Evolutionary conservation across 306 rosid genomes (phyloP).

Genomic region (Casuarina equisetifolia): DNA sequence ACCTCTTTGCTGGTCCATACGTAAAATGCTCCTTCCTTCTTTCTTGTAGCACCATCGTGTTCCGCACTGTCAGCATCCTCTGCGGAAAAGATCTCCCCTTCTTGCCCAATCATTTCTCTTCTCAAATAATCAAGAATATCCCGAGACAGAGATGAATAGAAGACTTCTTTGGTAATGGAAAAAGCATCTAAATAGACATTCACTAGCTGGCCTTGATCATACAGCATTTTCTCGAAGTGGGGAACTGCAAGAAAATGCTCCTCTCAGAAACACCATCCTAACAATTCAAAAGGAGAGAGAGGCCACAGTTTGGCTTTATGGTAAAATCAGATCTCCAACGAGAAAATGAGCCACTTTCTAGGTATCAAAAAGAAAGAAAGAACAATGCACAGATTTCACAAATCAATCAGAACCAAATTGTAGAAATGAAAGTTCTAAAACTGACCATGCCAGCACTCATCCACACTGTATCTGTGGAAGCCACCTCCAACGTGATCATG

Average conservation of each 20-base stretch:
- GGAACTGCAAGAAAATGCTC: conserved; percentile 67
- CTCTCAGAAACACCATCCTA: conserved; percentile 26
- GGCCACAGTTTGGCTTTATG: not conserved
- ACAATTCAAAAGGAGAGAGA: conserved; percentile 19
- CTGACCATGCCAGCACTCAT: conserved; percentile 98
- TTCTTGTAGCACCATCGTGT: conserved; percentile 61
- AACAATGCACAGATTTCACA: not conserved
- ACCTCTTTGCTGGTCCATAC: conserved; percentile 91
- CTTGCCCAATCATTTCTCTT: conserved; percentile 92
- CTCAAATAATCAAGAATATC: conserved; percentile 88
- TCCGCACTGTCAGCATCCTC: conserved; percentile 99
- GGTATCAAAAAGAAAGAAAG: not conserved
- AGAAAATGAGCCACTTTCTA: not conserved
- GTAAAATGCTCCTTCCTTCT: conserved; percentile 92
- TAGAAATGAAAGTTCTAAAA: conserved; percentile 25
- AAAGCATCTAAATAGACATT: conserved; percentile 79
- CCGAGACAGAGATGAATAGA: conserved; percentile 61
- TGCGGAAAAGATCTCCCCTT: conserved; percentile 97
- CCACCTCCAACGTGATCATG: conserved; percentile 97
- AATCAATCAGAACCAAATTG: not conserved
- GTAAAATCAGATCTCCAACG: not conserved
- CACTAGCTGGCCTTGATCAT: conserved; percentile 92
- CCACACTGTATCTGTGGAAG: conserved; percentile 95
- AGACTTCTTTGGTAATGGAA: conserved; percentile 71
- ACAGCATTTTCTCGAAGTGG: conserved; percentile 98